Evolutionary conservation across 1,284 basidiomycete species (phyloP), one percentile per base, ranked within the genome.

Genomic region (Pseudozyma tsukubaensis): DNA sequence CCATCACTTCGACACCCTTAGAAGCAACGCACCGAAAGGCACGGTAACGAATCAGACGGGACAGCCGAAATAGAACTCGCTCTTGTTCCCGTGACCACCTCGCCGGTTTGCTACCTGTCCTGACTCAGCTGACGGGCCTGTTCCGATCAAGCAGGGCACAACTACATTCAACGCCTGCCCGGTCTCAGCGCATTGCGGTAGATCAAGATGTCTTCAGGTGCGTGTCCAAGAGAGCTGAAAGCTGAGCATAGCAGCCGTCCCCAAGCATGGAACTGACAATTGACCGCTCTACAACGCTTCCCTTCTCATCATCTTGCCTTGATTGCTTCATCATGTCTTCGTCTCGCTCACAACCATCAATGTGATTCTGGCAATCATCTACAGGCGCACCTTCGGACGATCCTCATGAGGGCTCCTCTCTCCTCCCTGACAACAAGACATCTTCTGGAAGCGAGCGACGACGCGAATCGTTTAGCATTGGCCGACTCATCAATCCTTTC

Each of bases 401-500:
- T 29, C 43, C 53, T 19, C 56, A 51, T 43, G 67, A 70, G 67
- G 45, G 29, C 3, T 56, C 67, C 0, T 42, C 67, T 29, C 53
- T 70, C 39, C 67, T 70, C 11, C 48, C 56, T 11, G 19, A 51
- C 48, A 49, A 24, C 1, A 37, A 36, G 3, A 14, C 40, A 4
- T 57, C 65, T 1, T 45, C 51, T 24, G n/a, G 40, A 11, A 29
- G 14, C 3, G 18, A 37, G 12, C 44, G 18, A 18, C 52, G 67
- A 12, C 67, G 60, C 52, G 57, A 63, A 19, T 70, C 67, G 0
- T 70, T 63, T 49, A 70, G 56, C 53, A 63, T 70, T 48, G 60
- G 57, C 21, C 57, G 60, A 16, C 44, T 70, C 36, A 53, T 70
- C 67, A 70, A 70, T 29, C 60, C 67, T 6, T 70, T 70, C 57